These are phyloP conservation scores for Boletus fagicola DNA, from an alignment of 768 basidiomycete genomes.

Conservation along the genomic window DNA sequence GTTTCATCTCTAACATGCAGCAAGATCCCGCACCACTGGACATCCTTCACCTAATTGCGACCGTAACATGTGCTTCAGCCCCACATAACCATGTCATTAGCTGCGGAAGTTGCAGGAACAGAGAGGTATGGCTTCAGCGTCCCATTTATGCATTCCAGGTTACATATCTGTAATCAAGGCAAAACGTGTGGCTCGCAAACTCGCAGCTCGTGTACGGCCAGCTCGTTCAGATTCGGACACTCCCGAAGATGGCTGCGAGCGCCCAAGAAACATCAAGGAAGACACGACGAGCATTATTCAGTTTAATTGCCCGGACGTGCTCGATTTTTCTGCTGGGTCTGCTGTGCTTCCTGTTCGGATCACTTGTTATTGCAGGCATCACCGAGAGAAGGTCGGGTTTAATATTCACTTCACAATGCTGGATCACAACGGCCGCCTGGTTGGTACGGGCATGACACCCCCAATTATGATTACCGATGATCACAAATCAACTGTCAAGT, in stretches of 20 bases:
- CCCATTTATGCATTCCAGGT: slow-evolving; percentile 4
- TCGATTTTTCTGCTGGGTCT: slow-evolving; percentile 87
- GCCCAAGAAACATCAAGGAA: slow-evolving; percentile 44
- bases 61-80: slow-evolving; percentile 77
- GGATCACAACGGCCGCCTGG: slow-evolving; percentile 72
- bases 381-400: slow-evolving; percentile 95
- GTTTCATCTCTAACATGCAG: slow-evolving; percentile 20
- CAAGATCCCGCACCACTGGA: slow-evolving; percentile 68
- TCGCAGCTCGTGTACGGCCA: slow-evolving; percentile 80
- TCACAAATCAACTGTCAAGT: slow-evolving; percentile 74
- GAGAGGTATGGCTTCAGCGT: slow-evolving; percentile 57
- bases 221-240: slow-evolving; percentile 74
- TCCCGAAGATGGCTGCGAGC: slow-evolving; percentile 53
- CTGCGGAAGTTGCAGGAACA: slow-evolving; percentile 84
- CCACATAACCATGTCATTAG: slow-evolving; percentile 76
- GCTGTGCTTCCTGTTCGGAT: slow-evolving; percentile 90
- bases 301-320: slow-evolving; percentile 89
- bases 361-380: slow-evolving; percentile 98
- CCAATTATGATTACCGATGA: slow-evolving; percentile 99
- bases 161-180: slow-evolving; percentile 46
- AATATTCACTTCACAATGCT: slow-evolving; percentile 85
- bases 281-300: slow-evolving; percentile 86
- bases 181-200: slow-evolving; percentile 86
- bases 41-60: slow-evolving; percentile 67
- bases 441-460: slow-evolving; percentile 78